Evolutionary conservation across 768 basidiomycete species (phyloP), one percentile per base, ranked within the genome.

Genomic region (Gymnopilus junonius): DNA sequence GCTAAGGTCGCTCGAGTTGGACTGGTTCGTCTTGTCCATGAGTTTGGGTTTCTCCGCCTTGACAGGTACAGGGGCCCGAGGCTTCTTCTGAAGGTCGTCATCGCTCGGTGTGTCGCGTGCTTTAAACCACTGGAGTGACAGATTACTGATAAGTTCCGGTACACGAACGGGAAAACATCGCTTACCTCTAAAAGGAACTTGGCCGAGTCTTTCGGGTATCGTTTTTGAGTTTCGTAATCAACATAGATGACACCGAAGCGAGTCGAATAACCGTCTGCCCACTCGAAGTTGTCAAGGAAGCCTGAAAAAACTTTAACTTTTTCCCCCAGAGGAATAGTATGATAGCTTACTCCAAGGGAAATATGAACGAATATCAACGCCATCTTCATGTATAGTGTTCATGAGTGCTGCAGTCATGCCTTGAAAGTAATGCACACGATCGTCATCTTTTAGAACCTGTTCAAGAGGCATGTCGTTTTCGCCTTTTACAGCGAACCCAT

Each of bases 201-300:
- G 31, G 83, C 85, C 14, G 85, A 88, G 15, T 83, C 84, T 69
- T 91, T 90, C 15, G 88, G 87, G 69, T 82, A 83, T 20, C 89
- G 80, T 75, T 86, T 79, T 74, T 87, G 89, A 4, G 88, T 90
- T 59, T 82, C 75, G 73, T 87, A 90, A 76, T 91, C 86, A 55
- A 91, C 87, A 67, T 90, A 89, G 23, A 87, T 90, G 59, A 88
- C 80, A 59, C 89, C 89, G 68, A 91, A 91, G 5, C 89, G 85
- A 7, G 88, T 89, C 35, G 71, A 72, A 66, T 89, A 89, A 27
- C 89, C 87, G 62, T 90, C 88, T n/a, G 88, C 86, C 88, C 89
- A 89, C 74, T 91, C 89, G 64, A 90, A 89, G 74, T 90, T 90
- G 69, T 90, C 88, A 45, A 91, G 71, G 69, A 90, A 79, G 77